phyloP scores from a whole-genome alignment of 139 green algal genomes.

The Spirogloea muscicola region DNA sequence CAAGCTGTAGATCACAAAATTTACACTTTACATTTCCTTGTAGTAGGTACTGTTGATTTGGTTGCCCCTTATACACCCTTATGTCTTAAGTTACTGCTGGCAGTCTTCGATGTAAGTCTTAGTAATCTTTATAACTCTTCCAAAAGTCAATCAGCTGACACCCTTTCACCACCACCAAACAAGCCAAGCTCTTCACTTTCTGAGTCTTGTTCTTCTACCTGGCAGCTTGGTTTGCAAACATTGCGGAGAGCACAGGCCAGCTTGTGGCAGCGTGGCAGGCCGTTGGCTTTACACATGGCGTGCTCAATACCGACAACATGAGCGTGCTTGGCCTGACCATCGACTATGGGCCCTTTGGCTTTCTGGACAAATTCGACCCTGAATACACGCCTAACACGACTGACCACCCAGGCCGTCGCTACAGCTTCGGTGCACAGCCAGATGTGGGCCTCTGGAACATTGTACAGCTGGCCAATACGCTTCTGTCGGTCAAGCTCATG shows the following conservation, averaged over 20 bases:
- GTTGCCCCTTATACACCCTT: background rate
- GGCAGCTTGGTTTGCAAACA: slow-evolving; percentile 54
- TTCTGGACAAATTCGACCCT: slow-evolving; percentile 86
- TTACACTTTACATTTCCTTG: background rate
- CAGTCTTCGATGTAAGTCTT: background rate
- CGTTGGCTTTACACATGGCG: slow-evolving; percentile 56
- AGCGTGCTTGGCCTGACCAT: slow-evolving; percentile 72
- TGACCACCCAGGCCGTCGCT: slow-evolving; percentile 56
- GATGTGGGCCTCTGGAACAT: slow-evolving; percentile 51
- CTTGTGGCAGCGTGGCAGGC: slow-evolving; percentile 81
- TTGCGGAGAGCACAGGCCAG: slow-evolving; percentile 61
- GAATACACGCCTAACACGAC: slow-evolving; percentile 91
- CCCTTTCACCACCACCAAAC: background rate
- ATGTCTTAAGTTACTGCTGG: background rate
- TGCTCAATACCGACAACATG: slow-evolving; percentile 99
- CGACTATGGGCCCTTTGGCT: slow-evolving; percentile 73
- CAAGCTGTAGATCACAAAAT: background rate
- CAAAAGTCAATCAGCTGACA: too few relatives aligned
- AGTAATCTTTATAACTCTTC: too few relatives aligned
- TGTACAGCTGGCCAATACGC: slow-evolving; percentile 47
- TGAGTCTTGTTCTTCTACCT: background rate
- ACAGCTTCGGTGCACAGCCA: slow-evolving; percentile 44
- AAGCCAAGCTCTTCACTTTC: background rate
- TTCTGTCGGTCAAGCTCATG: slow-evolving; percentile 20
- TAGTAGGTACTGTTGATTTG: background rate